phyloP scores from a whole-genome alignment of 2,329 filamentous ascomycete genomes.

The Setomelanomma holmii region DNA sequence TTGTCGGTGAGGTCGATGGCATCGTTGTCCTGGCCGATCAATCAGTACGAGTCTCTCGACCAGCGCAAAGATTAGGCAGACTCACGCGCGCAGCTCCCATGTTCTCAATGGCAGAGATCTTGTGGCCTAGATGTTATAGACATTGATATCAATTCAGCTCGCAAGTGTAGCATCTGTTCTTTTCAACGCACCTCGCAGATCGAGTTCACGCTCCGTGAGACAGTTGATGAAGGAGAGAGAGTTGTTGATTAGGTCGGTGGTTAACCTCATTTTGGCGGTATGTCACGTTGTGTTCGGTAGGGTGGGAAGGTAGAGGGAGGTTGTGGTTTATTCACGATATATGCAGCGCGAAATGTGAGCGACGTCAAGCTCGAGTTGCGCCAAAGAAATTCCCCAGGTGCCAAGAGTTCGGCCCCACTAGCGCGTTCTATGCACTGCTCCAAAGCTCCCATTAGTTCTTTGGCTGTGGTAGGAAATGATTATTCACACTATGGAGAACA shows the following conservation, averaged over 20 bases:
- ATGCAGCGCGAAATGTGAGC: neutral
- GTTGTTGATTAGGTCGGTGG: slow-evolving; percentile 89
- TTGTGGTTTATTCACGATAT: neutral
- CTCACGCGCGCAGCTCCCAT: slow-evolving; percentile 89
- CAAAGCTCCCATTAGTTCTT: no score
- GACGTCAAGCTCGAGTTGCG: neutral
- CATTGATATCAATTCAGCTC: slow-evolving; percentile 85
- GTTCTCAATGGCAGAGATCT: slow-evolving; percentile 97
- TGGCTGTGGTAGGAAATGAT: no score
- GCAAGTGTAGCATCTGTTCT: slow-evolving; percentile 95
- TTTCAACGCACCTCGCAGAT: slow-evolving; percentile 99
- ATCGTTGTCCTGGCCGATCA: slow-evolving; percentile 76
- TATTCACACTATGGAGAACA: no score
- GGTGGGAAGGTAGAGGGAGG: neutral
- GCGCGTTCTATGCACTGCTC: neutral
- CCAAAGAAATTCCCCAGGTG: neutral
- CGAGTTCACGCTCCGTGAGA: slow-evolving; percentile 97
- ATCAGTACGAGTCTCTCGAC: neutral
- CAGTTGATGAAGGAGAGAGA: slow-evolving; percentile 99
- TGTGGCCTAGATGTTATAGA: slow-evolving; percentile 78
- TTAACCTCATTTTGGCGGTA: slow-evolving; percentile 79
- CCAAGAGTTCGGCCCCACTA: neutral
- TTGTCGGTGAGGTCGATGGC: slow-evolving; percentile 99
- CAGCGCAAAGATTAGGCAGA: slow-evolving; percentile 28
- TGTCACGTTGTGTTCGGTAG: neutral